Conservation (phyloP, 257 asterid species). For the Solanum etuberosum region DNA sequence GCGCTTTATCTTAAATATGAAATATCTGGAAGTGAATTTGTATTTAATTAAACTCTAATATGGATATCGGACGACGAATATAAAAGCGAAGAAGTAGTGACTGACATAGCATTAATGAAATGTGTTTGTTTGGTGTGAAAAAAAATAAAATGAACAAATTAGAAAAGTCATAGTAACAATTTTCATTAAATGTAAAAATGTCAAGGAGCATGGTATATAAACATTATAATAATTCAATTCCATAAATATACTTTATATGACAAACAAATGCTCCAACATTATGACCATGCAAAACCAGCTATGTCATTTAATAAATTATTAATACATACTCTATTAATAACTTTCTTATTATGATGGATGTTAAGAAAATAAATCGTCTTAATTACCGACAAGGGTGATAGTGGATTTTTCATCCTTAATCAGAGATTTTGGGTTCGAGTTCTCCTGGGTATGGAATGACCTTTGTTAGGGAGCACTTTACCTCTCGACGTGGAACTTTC, state of each 20-base stretch:
- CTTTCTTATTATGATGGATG: neutral
- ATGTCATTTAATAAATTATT: neutral
- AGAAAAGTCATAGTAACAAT: neutral
- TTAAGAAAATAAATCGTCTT: neutral
- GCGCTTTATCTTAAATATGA: rapidly evolving
- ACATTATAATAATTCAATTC: neutral
- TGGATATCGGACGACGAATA: no score
- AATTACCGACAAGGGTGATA: rapidly evolving
- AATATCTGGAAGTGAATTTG: rapidly evolving
- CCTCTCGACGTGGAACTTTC: no score
- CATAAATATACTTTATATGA: neutral
- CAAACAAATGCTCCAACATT: neutral
- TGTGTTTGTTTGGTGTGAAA: neutral
- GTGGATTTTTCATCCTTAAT: no score
- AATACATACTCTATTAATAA: neutral
- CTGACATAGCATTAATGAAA: neutral
- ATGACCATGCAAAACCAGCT: neutral
- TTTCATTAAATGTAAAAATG: neutral
- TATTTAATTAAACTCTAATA: no score
- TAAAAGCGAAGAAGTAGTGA: no score
- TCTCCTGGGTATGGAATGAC: neutral
- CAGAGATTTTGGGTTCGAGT: neutral
- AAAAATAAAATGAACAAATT: neutral
- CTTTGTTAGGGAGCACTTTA: neutral
- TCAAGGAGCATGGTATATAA: neutral